A percentile compares a stretch with the other conserved stretches of the same genome.
Conservation (phyloP, 192 early-diverging fungal genomes). For the Podila epigama region DNA sequence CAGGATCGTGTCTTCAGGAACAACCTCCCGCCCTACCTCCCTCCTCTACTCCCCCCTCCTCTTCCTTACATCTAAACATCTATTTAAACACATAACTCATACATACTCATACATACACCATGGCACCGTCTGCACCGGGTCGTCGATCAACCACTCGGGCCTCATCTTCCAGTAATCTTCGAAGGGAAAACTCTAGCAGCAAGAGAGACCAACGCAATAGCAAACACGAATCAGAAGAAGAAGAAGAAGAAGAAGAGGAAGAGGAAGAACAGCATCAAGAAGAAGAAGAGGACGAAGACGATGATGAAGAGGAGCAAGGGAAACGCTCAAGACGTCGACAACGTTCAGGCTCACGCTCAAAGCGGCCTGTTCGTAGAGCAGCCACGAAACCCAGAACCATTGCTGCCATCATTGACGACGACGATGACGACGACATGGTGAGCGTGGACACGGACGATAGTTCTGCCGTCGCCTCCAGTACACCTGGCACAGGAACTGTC, state of each 20-base stretch:
- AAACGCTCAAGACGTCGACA: background rate
- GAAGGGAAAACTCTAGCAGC: background rate
- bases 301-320: background rate
- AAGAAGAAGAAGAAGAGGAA: background rate
- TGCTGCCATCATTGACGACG: constrained; percentile 27
- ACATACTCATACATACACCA: background rate
- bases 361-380: background rate
- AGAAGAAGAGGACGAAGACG: background rate
- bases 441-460: constrained; percentile 2
- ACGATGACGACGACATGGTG: constrained; percentile 36
- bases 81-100: background rate
- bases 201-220: background rate
- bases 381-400: background rate
- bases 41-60: too few relatives aligned
- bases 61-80: background rate
- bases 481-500: background rate
- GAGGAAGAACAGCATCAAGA: background rate
- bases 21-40: too few relatives aligned
- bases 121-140: background rate
- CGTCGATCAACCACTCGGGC: background rate
- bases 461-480: background rate
- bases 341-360: background rate
- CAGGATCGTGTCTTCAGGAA: background rate
- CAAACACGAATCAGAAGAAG: background rate
- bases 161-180: background rate